A percentile compares a stretch with the other conserved stretches of the same genome.
Evolutionary conservation across 23 red algal species (phyloP).

Genomic region (Cyanidiococcus yangmingshanensis): DNA sequence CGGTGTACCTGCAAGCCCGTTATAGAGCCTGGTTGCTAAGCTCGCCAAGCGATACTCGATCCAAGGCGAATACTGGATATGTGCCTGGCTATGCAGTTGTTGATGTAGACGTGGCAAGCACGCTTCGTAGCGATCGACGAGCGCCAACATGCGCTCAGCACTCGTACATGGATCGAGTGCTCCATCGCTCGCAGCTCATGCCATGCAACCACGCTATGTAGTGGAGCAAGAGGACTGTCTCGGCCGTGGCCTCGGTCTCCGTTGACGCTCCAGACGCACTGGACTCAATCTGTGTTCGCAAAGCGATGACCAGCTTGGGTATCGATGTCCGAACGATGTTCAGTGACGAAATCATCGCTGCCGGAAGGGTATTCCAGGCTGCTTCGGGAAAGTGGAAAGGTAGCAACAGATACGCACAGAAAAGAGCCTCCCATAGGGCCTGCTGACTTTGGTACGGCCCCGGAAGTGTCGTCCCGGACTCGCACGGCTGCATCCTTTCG

Average conservation of each 20-base stretch:
- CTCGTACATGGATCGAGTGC: too few species aligned
- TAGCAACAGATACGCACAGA: background rate
- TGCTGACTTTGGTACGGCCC: background rate
- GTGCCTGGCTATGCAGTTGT: conserved; percentile 6
- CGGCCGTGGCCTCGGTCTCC: too few species aligned
- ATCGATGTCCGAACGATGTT: background rate
- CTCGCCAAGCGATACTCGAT: background rate
- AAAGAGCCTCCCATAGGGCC: background rate
- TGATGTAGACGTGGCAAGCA: background rate
- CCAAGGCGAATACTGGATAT: conserved; percentile 3
- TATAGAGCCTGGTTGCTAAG: background rate
- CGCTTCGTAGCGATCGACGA: background rate
- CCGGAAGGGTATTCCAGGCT: background rate
- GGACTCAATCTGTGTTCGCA: background rate
- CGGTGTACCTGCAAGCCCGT: background rate
- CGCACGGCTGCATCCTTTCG: too few species aligned
- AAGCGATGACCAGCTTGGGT: background rate
- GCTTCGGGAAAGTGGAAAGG: background rate
- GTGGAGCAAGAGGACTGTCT: too few species aligned
- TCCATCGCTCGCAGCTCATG: too few species aligned
- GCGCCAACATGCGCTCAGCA: background rate
- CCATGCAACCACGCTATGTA: too few species aligned
- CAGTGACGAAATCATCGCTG: background rate
- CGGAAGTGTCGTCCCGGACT: background rate
- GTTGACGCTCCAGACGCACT: too few species aligned